phyloP scores from a whole-genome alignment of 805 yeast genomes.

The Candida loeiensis region DNA sequence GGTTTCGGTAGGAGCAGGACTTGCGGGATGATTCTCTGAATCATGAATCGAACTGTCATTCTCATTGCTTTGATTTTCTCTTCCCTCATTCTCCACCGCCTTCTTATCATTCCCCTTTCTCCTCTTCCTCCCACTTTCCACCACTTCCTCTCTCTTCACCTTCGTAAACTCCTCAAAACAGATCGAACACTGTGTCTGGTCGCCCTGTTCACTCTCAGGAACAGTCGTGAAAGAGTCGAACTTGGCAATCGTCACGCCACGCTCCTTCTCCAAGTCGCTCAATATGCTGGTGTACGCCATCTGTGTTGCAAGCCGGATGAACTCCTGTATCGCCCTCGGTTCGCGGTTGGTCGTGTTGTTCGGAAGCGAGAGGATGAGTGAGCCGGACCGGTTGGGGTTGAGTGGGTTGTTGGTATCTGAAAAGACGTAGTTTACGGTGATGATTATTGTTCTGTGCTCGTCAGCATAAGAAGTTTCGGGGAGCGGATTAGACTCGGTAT shows the following conservation, averaged over 20 bases:
- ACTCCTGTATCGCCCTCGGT: slow-evolving; percentile 56
- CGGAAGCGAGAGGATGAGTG: slow-evolving; percentile 63
- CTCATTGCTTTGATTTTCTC: not conserved
- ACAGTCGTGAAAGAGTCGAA: slow-evolving; percentile 50
- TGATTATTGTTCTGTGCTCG: slow-evolving; percentile 34
- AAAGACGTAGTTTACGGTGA: slow-evolving; percentile 43
- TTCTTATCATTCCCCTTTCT: not conserved
- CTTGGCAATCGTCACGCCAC: slow-evolving; percentile 51
- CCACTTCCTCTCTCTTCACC: slow-evolving; percentile 5
- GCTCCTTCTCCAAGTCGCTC: slow-evolving; percentile 43
- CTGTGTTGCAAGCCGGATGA: slow-evolving; percentile 64
- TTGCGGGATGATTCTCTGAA: slow-evolving; percentile 1
- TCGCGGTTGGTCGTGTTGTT: slow-evolving; percentile 57
- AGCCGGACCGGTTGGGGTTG: slow-evolving; percentile 47
- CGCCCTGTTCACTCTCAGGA: slow-evolving; percentile 24
- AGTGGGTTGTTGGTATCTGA: slow-evolving; percentile 38
- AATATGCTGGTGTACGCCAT: slow-evolving; percentile 64
- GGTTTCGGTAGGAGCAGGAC: not conserved
- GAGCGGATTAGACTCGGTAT: not conserved
- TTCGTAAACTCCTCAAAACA: slow-evolving; percentile 36
- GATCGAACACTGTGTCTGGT: slow-evolving; percentile 48
- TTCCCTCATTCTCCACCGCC: not conserved
- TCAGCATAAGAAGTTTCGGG: slow-evolving; percentile 9
- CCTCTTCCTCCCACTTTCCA: slow-evolving; percentile 7
- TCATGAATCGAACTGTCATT: not conserved